phyloP scores from a whole-genome alignment of 208 protist species.

The Balamuthia mandrillaris region DNA sequence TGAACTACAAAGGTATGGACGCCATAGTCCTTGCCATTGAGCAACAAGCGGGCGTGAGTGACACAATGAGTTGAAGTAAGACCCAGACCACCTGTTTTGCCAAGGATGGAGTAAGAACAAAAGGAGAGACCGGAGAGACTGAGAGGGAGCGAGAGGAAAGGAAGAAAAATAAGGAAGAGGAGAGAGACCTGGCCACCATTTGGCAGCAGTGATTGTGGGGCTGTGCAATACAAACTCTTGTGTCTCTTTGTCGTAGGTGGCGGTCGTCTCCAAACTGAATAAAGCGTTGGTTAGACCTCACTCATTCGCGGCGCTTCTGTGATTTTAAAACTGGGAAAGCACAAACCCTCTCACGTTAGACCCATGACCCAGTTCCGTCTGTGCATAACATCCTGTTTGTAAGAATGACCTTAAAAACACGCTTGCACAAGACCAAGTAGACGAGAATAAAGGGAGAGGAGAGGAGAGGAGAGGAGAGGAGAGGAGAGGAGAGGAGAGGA shows the following conservation, averaged over 20 bases:
- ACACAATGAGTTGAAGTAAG: conserved; percentile 31
- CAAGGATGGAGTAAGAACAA: background rate
- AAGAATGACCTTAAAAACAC: too few species aligned
- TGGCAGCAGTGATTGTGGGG: conserved; percentile 52
- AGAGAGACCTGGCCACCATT: conserved; percentile 62
- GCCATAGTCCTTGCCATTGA: conserved; percentile 56
- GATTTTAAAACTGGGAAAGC: too few species aligned
- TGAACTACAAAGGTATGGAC: conserved; percentile 66
- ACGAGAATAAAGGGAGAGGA: too few species aligned
- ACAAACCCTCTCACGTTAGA: conserved; percentile 61
- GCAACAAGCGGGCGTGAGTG: conserved; percentile 61
- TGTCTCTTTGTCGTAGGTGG: conserved; percentile 49
- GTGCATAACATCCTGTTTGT: conserved; percentile 38
- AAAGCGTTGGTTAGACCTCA: too few species aligned
- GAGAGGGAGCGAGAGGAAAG: background rate
- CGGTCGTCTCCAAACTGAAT: conserved; percentile 69
- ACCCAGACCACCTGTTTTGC: too few species aligned
- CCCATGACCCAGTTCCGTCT: conserved; percentile 39
- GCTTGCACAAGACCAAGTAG: too few species aligned
- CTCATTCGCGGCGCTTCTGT: too few species aligned
- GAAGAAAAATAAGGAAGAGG: background rate
- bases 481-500: too few species aligned
- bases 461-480: too few species aligned
- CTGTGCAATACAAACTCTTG: conserved; percentile 68
- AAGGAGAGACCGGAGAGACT: background rate